Conservation (phyloP, 768 basidiomycete genomes). For the Galerina sulciceps region DNA sequence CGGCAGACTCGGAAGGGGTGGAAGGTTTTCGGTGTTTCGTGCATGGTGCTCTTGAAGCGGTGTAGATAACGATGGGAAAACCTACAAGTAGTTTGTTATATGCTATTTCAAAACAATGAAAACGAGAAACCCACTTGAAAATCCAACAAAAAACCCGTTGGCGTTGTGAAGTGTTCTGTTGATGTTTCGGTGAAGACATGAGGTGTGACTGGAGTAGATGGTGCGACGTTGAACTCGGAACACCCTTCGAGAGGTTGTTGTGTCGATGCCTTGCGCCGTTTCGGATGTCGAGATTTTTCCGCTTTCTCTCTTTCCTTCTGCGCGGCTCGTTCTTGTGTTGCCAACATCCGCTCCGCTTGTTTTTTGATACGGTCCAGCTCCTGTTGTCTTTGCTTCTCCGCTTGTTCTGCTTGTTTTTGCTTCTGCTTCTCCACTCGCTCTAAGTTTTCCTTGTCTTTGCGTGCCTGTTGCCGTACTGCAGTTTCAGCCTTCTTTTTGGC, state of each 20-base stretch:
- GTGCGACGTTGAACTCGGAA: too few relatives aligned
- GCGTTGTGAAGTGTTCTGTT: too few relatives aligned
- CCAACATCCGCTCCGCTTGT: not conserved
- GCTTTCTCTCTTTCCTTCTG: conserved; percentile 3
- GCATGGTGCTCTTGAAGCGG: too few relatives aligned
- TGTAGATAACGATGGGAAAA: too few relatives aligned
- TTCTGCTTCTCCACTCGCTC: not conserved
- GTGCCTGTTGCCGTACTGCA: not conserved
- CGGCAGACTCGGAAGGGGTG: too few relatives aligned
- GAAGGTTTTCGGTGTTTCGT: too few relatives aligned
- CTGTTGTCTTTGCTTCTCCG: not conserved
- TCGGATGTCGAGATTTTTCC: not conserved
- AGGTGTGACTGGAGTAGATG: too few relatives aligned
- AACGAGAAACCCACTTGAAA: too few relatives aligned
- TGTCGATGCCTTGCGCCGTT: not conserved
- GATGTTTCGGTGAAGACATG: too few relatives aligned
- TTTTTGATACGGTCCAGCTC: not conserved
- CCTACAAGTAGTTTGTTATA: too few relatives aligned
- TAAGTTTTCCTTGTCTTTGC: not conserved
- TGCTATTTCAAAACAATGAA: too few relatives aligned
- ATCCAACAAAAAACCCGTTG: too few relatives aligned
- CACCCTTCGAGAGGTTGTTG: not conserved
- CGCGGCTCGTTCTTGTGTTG: conserved; percentile 5
- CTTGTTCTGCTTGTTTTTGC: conserved; percentile 6
- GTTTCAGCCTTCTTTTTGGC: not conserved